Conservation (phyloP, 805 yeast species). For the Kazachstania viticola region DNA sequence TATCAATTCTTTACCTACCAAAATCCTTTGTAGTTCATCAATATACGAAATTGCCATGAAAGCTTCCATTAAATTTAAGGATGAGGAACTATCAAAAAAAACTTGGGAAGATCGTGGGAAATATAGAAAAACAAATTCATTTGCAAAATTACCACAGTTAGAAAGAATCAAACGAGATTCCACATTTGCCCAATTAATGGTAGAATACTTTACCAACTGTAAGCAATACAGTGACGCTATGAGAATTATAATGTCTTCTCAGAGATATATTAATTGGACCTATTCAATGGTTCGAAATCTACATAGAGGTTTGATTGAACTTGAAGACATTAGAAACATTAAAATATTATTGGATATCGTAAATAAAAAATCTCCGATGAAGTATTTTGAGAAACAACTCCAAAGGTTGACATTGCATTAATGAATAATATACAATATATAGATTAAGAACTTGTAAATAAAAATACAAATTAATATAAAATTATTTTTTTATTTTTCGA, state of each 20-base stretch:
- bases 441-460: no score
- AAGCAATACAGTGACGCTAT: conserved; percentile 58
- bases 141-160: conserved; percentile 44
- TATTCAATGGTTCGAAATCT: conserved; percentile 35
- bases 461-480: no score
- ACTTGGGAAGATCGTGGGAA: conserved; percentile 75
- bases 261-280: conserved; percentile 60
- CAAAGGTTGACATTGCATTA: no score
- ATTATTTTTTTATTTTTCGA: no score
- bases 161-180: conserved; percentile 14
- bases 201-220: conserved; percentile 42
- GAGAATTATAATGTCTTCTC: conserved; percentile 54
- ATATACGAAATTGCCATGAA: conserved; percentile 51
- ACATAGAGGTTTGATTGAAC: conserved; percentile 28
- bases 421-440: no score
- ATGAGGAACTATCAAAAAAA: conserved; percentile 46
- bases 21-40: conserved; percentile 33
- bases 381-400: conserved; percentile 11
- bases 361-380: conserved; percentile 17
- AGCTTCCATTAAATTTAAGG: conserved; percentile 50
- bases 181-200: conserved; percentile 60
- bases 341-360: conserved; percentile 24
- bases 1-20: conserved; percentile 16
- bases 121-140: conserved; percentile 45
- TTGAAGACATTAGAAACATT: conserved; percentile 34